Conservation (phyloP, 2,329 filamentous ascomycete genomes). For the Nemania sp. region DNA sequence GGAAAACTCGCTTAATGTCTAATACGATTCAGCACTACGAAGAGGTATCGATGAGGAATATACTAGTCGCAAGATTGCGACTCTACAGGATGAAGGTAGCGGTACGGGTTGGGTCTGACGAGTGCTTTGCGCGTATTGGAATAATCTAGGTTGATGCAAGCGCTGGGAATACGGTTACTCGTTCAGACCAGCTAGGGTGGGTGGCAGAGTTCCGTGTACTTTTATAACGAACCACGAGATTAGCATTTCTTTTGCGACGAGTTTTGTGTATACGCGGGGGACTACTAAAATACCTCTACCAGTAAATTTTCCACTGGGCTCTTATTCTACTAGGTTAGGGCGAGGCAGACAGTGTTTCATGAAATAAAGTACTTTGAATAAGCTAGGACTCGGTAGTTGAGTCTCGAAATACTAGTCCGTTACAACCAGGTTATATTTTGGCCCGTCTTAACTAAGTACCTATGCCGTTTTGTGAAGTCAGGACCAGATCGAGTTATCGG, state of each 20-base stretch:
- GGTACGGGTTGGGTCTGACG: constrained; percentile 16
- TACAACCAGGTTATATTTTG: neutral
- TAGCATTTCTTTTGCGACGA: neutral
- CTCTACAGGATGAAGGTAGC: constrained; percentile 10
- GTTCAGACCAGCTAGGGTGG: constrained; percentile 7
- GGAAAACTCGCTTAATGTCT: constrained; percentile 46
- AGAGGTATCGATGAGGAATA: neutral
- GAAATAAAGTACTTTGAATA: neutral
- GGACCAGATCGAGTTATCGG: too few species aligned
- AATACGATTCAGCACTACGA: constrained; percentile 40
- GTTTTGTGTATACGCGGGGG: neutral
- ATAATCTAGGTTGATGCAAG: constrained; percentile 13
- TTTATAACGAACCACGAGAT: constrained; percentile 2
- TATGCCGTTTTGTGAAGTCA: too few species aligned
- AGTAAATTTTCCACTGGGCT: neutral
- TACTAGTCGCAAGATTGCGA: neutral
- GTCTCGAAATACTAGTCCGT: neutral
- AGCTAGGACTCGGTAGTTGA: neutral
- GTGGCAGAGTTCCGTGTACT: constrained; percentile 16
- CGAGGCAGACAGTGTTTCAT: neutral
- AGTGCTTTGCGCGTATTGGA: constrained; percentile 16
- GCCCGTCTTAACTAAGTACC: neutral
- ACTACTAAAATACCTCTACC: neutral
- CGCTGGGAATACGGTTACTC: constrained; percentile 12
- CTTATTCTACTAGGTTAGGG: neutral